phyloP scores from a whole-genome alignment of 805 yeast genomes.

The Wickerhamomyces canadensis region DNA sequence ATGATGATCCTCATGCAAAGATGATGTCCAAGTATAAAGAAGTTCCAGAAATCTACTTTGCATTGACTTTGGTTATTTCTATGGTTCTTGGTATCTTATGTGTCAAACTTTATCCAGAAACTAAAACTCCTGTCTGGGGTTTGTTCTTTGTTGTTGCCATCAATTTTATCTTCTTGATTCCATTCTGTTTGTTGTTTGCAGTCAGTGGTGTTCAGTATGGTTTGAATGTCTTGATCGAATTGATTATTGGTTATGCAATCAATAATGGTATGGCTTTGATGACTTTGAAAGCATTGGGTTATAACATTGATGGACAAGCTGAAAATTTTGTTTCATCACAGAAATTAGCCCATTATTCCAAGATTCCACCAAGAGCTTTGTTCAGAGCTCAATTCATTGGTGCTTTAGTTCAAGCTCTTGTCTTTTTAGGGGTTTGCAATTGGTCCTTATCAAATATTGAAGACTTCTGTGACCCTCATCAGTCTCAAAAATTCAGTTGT shows the following conservation, averaged over 20 bases:
- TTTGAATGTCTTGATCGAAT: conserved; percentile 48
- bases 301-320: conserved; percentile 61
- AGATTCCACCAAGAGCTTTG: conserved; percentile 53
- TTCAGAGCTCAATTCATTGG: conserved; percentile 41
- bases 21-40: conserved; percentile 55
- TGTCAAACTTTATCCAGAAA: conserved; percentile 38
- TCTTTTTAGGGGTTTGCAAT: conserved; percentile 28
- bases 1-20: conserved; percentile 43
- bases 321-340: conserved; percentile 49
- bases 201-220: conserved; percentile 44
- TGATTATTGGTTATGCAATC: conserved; percentile 50
- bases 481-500: conserved; percentile 35
- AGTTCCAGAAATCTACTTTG: conserved; percentile 49
- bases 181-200: conserved; percentile 42
- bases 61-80: conserved; percentile 36
- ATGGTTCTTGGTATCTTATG: conserved; percentile 39
- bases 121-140: conserved; percentile 56
- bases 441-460: conserved; percentile 30
- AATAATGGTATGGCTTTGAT: conserved; percentile 51
- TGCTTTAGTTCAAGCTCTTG: conserved; percentile 26
- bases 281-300: conserved; percentile 46
- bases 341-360: conserved; percentile 42
- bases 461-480: conserved; percentile 30
- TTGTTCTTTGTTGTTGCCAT: conserved; percentile 47
- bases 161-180: conserved; percentile 45